Evolutionary conservation across 345 rosid species (phyloP).

Genomic region (Jatropha curcas): DNA sequence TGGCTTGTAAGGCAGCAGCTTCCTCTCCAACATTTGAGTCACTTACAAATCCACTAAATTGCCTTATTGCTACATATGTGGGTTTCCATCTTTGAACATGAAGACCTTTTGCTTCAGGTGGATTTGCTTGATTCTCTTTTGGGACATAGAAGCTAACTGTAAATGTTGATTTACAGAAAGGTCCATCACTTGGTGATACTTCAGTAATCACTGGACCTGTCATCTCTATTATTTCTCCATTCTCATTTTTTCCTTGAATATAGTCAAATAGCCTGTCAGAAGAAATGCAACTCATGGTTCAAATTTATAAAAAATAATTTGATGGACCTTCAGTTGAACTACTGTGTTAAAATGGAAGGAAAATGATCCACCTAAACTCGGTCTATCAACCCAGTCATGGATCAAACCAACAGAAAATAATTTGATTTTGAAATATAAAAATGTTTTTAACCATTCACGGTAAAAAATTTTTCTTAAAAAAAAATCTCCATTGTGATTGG

Average conservation of each 20-base stretch:
- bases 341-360: too few relatives aligned
- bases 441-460: too few relatives aligned
- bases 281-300: not conserved
- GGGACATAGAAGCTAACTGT: constrained; percentile 81
- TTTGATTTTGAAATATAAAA: too few relatives aligned
- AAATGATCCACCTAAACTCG: too few relatives aligned
- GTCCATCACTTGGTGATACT: constrained; percentile 85
- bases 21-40: constrained; percentile 59
- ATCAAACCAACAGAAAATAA: too few relatives aligned
- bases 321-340: too few relatives aligned
- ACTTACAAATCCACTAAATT: constrained; percentile 70
- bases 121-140: constrained; percentile 64
- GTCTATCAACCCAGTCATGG: too few relatives aligned
- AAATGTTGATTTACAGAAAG: constrained; percentile 79
- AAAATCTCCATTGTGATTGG: too few relatives aligned
- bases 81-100: constrained; percentile 59
- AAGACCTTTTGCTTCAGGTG: constrained; percentile 79
- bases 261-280: constrained; percentile 63
- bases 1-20: constrained; percentile 70
- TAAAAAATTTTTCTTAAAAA: too few relatives aligned
- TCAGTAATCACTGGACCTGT: constrained; percentile 75
- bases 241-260: constrained; percentile 79
- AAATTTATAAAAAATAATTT: too few relatives aligned
- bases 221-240: constrained; percentile 69
- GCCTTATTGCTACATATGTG: constrained; percentile 59